phyloP scores from a whole-genome alignment of 2,329 filamentous ascomycete genomes.

The Arthrinium puccinioides region DNA sequence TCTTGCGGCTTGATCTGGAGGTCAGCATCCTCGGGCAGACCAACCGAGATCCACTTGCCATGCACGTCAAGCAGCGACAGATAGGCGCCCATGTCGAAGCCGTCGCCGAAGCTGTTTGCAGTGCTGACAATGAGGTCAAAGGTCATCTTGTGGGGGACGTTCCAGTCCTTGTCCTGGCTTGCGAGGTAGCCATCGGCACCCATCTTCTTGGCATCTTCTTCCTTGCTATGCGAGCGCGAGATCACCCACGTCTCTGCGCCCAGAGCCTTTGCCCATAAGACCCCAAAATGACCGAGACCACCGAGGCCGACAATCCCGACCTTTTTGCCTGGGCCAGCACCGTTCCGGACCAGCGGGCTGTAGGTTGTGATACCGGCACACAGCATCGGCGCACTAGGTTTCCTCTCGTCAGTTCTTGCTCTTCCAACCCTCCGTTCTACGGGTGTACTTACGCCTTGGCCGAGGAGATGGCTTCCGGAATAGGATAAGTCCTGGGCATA shows the following conservation, averaged over 20 bases:
- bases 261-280: slow-evolving; percentile 63
- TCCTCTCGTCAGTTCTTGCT: too few relatives aligned
- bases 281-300: slow-evolving; percentile 63
- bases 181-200: slow-evolving; percentile 55
- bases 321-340: slow-evolving; percentile 70
- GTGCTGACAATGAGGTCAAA: slow-evolving; percentile 76
- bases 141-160: slow-evolving; percentile 47
- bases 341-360: slow-evolving; percentile 69
- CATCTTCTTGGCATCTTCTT: slow-evolving; percentile 50
- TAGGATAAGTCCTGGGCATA: slow-evolving; percentile 52
- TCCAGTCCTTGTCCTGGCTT: slow-evolving; percentile 50
- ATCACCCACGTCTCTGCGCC: slow-evolving; percentile 57
- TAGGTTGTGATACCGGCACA: slow-evolving; percentile 80
- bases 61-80: slow-evolving; percentile 75
- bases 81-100: slow-evolving; percentile 64
- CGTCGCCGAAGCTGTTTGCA: slow-evolving; percentile 58
- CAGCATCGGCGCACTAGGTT: slow-evolving; percentile 75
- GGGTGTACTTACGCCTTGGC: too few relatives aligned
- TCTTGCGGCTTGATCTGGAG: slow-evolving; percentile 66
- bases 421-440: too few relatives aligned
- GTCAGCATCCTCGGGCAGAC: slow-evolving; percentile 70
- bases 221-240: slow-evolving; percentile 52
- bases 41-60: slow-evolving; percentile 72
- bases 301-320: slow-evolving; percentile 69
- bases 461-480: slow-evolving; percentile 63